phyloP scores from a whole-genome alignment of 352 stramenopile genomes.

The Phytopythium ostracodes region DNA sequence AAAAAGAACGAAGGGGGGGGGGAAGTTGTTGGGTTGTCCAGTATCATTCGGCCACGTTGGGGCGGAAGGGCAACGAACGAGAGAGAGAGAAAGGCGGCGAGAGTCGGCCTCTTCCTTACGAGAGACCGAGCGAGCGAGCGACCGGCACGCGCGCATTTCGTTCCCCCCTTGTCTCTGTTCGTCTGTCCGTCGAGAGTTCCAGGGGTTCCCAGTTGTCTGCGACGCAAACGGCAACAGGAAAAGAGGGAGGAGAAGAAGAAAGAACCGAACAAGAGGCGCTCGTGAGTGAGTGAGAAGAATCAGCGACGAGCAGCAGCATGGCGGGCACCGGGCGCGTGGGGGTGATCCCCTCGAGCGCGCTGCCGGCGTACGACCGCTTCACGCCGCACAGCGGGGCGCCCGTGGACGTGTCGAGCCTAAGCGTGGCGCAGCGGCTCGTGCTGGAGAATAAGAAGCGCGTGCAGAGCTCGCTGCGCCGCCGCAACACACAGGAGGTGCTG shows the following conservation, averaged over 20 bases:
- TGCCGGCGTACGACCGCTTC: slow-evolving; percentile 83
- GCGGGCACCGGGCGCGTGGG: slow-evolving; percentile 31
- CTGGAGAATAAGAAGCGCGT: slow-evolving; percentile 81
- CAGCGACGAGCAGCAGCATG: background rate
- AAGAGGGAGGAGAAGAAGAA: background rate
- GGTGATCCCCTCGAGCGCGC: slow-evolving; percentile 53
- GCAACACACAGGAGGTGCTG: slow-evolving; percentile 71
- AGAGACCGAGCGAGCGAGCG: background rate
- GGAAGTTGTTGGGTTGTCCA: background rate
- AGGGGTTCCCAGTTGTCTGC: background rate
- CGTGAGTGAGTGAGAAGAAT: background rate
- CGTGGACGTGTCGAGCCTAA: slow-evolving; percentile 59
- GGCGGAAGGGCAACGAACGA: no score
- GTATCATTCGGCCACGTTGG: background rate
- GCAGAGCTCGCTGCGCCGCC: slow-evolving; percentile 52
- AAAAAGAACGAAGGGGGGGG: background rate
- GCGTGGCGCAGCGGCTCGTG: slow-evolving; percentile 78
- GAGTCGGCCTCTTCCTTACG: background rate
- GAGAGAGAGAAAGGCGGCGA: background rate
- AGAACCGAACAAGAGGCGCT: background rate
- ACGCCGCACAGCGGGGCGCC: slow-evolving; percentile 48
- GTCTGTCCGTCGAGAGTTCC: background rate
- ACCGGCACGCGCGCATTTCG: background rate
- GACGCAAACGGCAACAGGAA: background rate
- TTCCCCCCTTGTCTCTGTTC: background rate